Evolutionary conservation across 2,329 filamentous ascomycete species (phyloP), one percentile per base, ranked within the genome.

Genomic region (Ceratocystis lukuohia): DNA sequence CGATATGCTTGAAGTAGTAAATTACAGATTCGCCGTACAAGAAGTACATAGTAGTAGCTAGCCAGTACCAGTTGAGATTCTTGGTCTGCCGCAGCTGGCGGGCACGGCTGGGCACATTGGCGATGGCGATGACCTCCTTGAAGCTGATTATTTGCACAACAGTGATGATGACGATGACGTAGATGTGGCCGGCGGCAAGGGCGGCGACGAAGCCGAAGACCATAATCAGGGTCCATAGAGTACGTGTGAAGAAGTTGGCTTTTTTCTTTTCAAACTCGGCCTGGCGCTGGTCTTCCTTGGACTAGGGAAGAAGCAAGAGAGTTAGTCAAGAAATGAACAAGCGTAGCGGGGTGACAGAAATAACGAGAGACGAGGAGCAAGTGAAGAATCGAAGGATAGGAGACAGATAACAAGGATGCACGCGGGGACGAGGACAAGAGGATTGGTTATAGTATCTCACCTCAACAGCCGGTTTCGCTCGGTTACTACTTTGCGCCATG

Each of bases 1-100:
- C 86, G 71, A 99, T 93, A 75, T 99, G 94, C 82, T 99, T 99
- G 79, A 99, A 99, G 78, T 99, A 99, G 80, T 99, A 99, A 73
- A 99, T 96, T 73, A 99, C 93, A 72, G 91, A 96, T 78, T 99
- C 94, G 74, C 94, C 94, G 74, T 99, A 99, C 63, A 99, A 81
- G 72, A 96, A 99, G 80, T 99, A 99, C 93, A 99, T 97, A 71
- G 93, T 96, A 30, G 89, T 91, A n/a, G 91, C 94, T 65, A 99
- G 82, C 80, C 96, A 99, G 77, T 99, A 99, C 94, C 94, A 99
- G 77, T 97, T 97, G 72, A 99, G 80, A 71, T 90, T 91, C 80
- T 96, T 96, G 70, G 93, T 96, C 72, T 96, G 96, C 68, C 88
- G 88, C 69, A 99, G 81, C 74, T 93, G 91, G 73, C 93, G 88